Base-by-base conservation (phyloP, 129 eudicot genomes). In the Lactuca saligna region DNA sequence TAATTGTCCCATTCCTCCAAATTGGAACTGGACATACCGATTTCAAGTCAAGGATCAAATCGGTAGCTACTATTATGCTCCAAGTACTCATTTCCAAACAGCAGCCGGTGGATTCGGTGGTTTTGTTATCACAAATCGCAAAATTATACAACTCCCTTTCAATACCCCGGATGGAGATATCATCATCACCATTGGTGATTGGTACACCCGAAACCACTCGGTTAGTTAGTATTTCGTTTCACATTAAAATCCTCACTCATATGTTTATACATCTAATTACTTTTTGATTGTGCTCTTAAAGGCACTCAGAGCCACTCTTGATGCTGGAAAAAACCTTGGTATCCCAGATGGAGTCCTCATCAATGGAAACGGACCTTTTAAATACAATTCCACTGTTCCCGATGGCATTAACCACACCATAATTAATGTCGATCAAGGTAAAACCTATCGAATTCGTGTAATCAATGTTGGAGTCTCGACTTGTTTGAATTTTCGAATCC, bases 1-100 rank as follows among this genome's bases (percentile, higher is more conserved):
- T 8, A 94, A 89, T 50, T 94, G 99, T 68, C 93, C 97, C 13
- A 85, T 94, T 49, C 97, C 88, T 42, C 72, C 90, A 49, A 79
- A 70, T 2, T 85, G 92, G 95, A 89, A 87, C 61, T 89, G 90
- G 90, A 89, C 97, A 17, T 93, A 89, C 53, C 71, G 78, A 39
- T 93, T 93, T 70, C 98, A 93, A 79, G 95, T 83, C 42, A 93
- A 93, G 87, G 97, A 93, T 71, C 98, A 93, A 73, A 86, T 93
- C 48, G 98, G 97, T 31, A 93, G 98, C 78, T 89, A 66, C 85
- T 80, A 82, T 66, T 93, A 93, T 79, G 83, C 63, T 54, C 97
- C 98, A 5, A 86, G 96, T 13, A 82, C 83, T 56, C 75, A 86
- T 74, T 77, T 93, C 64, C 96, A 89, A 71, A 85, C 90, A 70